These are phyloP conservation scores for Candida caryicola DNA, from an alignment of 805 yeast species.

Conservation along the genomic window DNA sequence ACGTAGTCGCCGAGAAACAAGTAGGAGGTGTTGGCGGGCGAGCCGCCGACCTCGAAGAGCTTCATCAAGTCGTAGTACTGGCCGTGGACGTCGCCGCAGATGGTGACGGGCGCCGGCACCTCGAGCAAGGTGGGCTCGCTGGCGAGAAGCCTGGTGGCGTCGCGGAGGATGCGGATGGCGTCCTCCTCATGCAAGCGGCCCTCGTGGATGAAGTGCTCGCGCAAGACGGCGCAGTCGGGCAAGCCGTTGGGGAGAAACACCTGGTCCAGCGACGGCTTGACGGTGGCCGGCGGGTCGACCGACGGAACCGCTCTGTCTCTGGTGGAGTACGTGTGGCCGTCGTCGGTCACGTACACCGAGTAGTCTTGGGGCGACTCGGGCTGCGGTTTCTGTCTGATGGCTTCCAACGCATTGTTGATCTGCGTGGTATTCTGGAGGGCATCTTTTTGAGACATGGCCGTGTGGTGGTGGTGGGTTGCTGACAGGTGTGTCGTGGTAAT, in stretches of 20 bases:
- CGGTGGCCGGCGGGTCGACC: conserved; percentile 66
- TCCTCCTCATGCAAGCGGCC: conserved; percentile 77
- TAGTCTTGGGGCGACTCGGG: conserved; percentile 35
- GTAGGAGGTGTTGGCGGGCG: conserved; percentile 72
- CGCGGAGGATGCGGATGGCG: conserved; percentile 59
- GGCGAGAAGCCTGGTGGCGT: conserved; percentile 61
- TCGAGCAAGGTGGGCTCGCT: conserved; percentile 76
- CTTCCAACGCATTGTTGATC: conserved; percentile 63
- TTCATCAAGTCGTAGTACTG: conserved; percentile 89
- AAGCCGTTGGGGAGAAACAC: conserved; percentile 60
- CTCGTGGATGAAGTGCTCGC: conserved; percentile 71
- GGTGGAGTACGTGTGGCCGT: conserved; percentile 56
- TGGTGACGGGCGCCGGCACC: conserved; percentile 90
- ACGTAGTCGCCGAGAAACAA: conserved; percentile 92
- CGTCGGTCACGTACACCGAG: conserved; percentile 50
- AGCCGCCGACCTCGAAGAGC: conserved; percentile 90
- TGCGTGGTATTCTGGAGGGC: conserved; percentile 44
- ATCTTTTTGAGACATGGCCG: conserved; percentile 5
- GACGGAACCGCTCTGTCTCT: conserved; percentile 52
- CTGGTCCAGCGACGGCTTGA: conserved; percentile 63
- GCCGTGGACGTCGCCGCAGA: conserved; percentile 98
- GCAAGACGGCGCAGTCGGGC: conserved; percentile 72
- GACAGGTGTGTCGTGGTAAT: too few relatives aligned
- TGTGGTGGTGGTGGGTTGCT: not conserved
- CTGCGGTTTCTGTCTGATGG: conserved; percentile 46